Conservation (phyloP, 768 basidiomycete genomes). For the Porpolomopsis calyptriformis region DNA sequence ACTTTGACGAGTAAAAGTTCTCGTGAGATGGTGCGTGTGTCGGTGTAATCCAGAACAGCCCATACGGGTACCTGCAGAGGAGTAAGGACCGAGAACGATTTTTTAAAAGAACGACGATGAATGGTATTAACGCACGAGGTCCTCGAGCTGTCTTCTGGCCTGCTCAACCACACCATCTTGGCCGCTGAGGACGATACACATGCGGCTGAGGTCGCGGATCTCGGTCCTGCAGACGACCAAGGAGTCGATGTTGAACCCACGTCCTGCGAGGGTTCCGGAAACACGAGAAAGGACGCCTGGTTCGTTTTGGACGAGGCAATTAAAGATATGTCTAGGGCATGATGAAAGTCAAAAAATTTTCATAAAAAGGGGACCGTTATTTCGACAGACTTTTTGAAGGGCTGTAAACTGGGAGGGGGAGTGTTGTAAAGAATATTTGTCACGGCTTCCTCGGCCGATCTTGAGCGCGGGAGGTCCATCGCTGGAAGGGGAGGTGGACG, state of each 20-base stretch:
- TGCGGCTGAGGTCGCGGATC: conserved; percentile 90
- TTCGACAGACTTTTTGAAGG: conserved; percentile 73
- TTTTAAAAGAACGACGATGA: not conserved
- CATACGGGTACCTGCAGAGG: conserved; percentile 83
- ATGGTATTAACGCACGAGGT: conserved; percentile 57
- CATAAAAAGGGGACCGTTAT: conserved; percentile 2
- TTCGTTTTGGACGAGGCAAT: conserved; percentile 98
- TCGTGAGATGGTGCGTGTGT: conserved; percentile 82
- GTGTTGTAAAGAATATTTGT: conserved; percentile 97
- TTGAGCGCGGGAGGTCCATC: conserved; percentile 72
- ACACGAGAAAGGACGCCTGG: conserved; percentile 98
- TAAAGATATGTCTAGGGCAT: conserved; percentile 71
- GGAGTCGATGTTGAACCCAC: conserved; percentile 98
- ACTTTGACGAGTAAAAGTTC: conserved; percentile 94
- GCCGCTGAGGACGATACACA: conserved; percentile 95
- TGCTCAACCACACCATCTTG: conserved; percentile 99
- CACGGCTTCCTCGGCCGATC: conserved; percentile 90
- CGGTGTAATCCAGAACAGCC: conserved; percentile 97
- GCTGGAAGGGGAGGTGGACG: conserved; percentile 79
- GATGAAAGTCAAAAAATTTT: conserved; percentile 8
- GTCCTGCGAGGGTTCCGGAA: conserved; percentile 90
- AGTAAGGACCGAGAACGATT: not conserved
- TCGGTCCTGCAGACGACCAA: conserved; percentile 97
- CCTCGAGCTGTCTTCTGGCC: conserved; percentile 89
- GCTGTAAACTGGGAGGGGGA: conserved; percentile 81